Evolutionary conservation across 2,329 filamentous ascomycete species (phyloP), one percentile per base, ranked within the genome.

Genomic region (Pestalotiopsis sp.): DNA sequence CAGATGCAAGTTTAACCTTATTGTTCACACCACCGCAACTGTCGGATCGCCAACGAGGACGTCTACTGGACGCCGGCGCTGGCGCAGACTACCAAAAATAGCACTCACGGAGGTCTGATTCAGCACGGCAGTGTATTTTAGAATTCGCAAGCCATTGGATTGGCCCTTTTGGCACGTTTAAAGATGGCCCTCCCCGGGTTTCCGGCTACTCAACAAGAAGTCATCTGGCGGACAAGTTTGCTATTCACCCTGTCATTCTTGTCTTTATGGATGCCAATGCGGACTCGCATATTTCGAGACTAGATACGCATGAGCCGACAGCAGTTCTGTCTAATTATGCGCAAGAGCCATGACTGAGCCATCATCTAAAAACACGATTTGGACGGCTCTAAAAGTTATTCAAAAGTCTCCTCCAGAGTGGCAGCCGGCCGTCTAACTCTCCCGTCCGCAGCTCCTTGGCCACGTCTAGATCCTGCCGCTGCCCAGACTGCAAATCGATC

Each of bases 401-500:
- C 76, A 80, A 80, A 0, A 86, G 9, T 68, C 74, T 82, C 71
- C 78, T 83, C 85, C 85, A 88, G 71, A 81, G 78, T 0, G 82
- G 72, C 14, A 72, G 71, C 20, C 72, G 66, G 4, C 52, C 67
- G 4, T 75, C 68, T 13, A 76, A 66, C 2, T 76, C 76, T 2
- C 75, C 77, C 4, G 67, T 70, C 41, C 72, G 74, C 31, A 78
- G 70, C 68, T 82, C 77, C 65, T 79, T 78, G 1, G 72, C 81
- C 69, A 84, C 81, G 41, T 90, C 87, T 61, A 90, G 70, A 74
- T 90, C 88, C 6, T 80, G 81, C 38, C 88, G 82, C 65, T 86
- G 82, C 0, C 89, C 89, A 2, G 85, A 84, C 62, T 86, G 83
- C 57, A 90, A 79, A 73, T 91, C 87, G 27, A 90, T 85, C 67